A percentile compares a stretch with the other conserved stretches of the same genome.
These are phyloP conservation scores for Chrysanthemum seticuspe DNA, from an alignment of 129 eudicot genomes.

Conservation along the genomic window DNA sequence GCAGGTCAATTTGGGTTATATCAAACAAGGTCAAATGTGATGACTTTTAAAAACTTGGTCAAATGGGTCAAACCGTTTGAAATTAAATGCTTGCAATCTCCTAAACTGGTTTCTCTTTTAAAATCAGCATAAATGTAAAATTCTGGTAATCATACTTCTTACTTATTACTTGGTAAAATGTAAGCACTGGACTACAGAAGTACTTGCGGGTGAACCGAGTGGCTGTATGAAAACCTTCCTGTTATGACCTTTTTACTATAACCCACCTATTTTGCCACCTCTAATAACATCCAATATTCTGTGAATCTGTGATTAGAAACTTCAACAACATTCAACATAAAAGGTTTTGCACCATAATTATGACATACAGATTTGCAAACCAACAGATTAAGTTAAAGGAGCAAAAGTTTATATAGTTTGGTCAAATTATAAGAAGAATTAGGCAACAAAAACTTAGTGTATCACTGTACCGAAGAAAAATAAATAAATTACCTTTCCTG, in stretches of 20 bases:
- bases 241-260: background rate
- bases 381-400: background rate
- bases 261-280: background rate
- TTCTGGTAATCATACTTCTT: no score
- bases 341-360: background rate
- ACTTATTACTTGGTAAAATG: no score
- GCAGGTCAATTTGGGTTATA: no score
- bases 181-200: background rate
- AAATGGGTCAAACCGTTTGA: no score
- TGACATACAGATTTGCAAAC: background rate
- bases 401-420: background rate
- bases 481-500: slow-evolving; percentile 66
- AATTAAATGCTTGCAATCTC: no score
- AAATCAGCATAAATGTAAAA: no score
- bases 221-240: background rate
- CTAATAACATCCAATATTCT: background rate
- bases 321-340: background rate
- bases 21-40: no score
- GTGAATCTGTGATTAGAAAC: background rate
- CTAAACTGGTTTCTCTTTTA: no score
- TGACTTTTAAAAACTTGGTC: no score
- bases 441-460: background rate
- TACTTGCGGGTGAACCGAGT: background rate
- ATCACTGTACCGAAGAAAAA: background rate
- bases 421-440: background rate